phyloP scores from a whole-genome alignment of 2,329 filamentous ascomycete species.

The Coleophoma crateriformis region DNA sequence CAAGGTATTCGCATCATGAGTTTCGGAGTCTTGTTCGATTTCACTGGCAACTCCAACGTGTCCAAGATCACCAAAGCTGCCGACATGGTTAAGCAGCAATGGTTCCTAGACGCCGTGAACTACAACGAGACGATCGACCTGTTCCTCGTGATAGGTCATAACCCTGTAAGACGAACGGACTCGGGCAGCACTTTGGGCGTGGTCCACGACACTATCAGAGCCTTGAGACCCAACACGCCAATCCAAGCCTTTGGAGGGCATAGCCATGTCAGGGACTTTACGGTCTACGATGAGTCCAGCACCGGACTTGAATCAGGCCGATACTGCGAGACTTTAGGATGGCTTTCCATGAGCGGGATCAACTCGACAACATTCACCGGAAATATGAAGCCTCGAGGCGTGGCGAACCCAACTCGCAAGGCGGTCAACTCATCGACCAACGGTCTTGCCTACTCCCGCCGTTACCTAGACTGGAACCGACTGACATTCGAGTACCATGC shows the following conservation, averaged over 20 bases:
- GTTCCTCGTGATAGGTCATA: constrained; percentile 80
- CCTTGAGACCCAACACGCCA: constrained; percentile 67
- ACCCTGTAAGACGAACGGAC: constrained; percentile 54
- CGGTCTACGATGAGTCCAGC: constrained; percentile 68
- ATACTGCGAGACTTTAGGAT: constrained; percentile 91
- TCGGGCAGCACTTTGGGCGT: constrained; percentile 66
- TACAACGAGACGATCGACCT: constrained; percentile 69
- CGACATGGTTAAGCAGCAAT: constrained; percentile 72
- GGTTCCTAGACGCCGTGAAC: constrained; percentile 76
- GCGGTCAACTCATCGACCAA: constrained; percentile 18
- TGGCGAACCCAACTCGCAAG: constrained; percentile 25
- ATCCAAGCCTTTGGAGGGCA: constrained; percentile 90
- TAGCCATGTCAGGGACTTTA: constrained; percentile 78
- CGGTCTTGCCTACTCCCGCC: constrained; percentile 53
- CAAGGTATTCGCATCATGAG: constrained; percentile 20
- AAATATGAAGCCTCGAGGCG: constrained; percentile 14
- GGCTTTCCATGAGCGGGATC: constrained; percentile 72
- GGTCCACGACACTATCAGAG: constrained; percentile 72
- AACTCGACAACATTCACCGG: constrained; percentile 19
- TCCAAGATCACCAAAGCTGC: constrained; percentile 74
- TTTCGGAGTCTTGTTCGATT: constrained; percentile 88
- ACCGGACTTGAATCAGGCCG: constrained; percentile 72
- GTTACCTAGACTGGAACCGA: constrained; percentile 91
- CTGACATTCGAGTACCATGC: constrained; percentile 72
- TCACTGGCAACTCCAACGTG: constrained; percentile 84